These are phyloP conservation scores for Vitis cinerea DNA, from an alignment of 164 flowering plant genomes.

Conservation along the genomic window DNA sequence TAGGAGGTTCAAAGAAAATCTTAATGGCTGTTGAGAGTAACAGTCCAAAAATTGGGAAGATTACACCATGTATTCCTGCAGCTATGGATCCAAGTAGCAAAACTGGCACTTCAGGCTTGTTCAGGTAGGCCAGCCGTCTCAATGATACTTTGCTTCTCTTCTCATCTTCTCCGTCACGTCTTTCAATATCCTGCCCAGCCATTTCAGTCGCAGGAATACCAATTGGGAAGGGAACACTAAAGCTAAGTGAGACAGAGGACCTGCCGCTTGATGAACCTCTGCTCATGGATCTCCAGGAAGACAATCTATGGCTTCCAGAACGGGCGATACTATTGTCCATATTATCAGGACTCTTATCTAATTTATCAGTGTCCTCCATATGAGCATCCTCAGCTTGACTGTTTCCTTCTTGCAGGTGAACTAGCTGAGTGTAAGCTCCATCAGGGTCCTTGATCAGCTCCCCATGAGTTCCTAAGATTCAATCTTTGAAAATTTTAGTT, in stretches of 20 bases:
- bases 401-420: conserved; percentile 12
- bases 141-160: not conserved
- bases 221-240: conserved; percentile 1
- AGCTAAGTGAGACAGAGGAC: conserved; percentile 5
- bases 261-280: not conserved
- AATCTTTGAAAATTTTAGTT: no score
- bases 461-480: conserved; percentile 7
- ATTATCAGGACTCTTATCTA: not conserved
- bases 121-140: conserved; percentile 10
- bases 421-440: conserved; percentile 16
- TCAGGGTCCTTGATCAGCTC: conserved; percentile 16
- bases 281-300: conserved; percentile 1
- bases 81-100: conserved; percentile 18
- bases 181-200: no score
- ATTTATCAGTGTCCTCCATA: not conserved
- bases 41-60: conserved; percentile 15
- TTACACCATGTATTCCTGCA: conserved; percentile 13
- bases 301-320: conserved; percentile 9
- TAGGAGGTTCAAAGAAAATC: conserved; percentile 15
- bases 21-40: conserved; percentile 11
- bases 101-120: conserved; percentile 16
- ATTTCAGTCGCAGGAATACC: not conserved
- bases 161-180: not conserved
- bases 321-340: not conserved
- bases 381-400: not conserved